Base-by-base conservation (phyloP, 2,329 filamentous ascomycete species). In the Ampelomyces quisqualis region DNA sequence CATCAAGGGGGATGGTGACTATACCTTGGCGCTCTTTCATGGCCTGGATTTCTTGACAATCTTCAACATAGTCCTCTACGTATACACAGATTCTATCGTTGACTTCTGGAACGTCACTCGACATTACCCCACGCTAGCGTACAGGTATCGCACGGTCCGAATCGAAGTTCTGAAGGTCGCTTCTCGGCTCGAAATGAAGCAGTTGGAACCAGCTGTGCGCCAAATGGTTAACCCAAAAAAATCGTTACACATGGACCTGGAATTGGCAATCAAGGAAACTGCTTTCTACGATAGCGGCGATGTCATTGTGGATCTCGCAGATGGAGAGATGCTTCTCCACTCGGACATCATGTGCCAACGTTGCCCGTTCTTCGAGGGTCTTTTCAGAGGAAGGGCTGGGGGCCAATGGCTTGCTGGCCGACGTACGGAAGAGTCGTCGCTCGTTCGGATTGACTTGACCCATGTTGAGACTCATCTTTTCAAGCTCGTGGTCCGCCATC, bases 331-430 rank as follows among this genome's bases (percentile, higher is more conserved):
- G 22, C 72, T 75, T 10, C 84, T 86, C 1, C 93, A 98, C 58
- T 91, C 88, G 50, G 76, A 83, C 4, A 68, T 97, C 3, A 67
- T 96, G 23, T 90, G 89, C 51, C 83, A 85, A 57, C 78, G 93
- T 51, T 96, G 90, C 56, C 90, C 89, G 0, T 98, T 96, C 75
- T 98, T 98, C 51, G 77, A 91, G 49, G 87, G 86, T 1, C 76
- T 98, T 29, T 97, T 96, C 67, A 77, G 88, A 55, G 93, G 93
- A n/a, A 84, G 89, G 29, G 88, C 93, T 6, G 78, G 79, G 27
- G 93, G 93, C 1, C 80, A 80, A 54, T 98, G 93, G 93, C 76
- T 98, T 14, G 78, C 83, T 34, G 78, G 79, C 21, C 80, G 90
- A 38, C 80, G 81, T n/a, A 71, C 77, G 36, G 69, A 45, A 60